A percentile compares a stretch with the other conserved stretches of the same genome.
phyloP scores from a whole-genome alignment of 768 basidiomycete species.

The Lentinus tigrinus region DNA sequence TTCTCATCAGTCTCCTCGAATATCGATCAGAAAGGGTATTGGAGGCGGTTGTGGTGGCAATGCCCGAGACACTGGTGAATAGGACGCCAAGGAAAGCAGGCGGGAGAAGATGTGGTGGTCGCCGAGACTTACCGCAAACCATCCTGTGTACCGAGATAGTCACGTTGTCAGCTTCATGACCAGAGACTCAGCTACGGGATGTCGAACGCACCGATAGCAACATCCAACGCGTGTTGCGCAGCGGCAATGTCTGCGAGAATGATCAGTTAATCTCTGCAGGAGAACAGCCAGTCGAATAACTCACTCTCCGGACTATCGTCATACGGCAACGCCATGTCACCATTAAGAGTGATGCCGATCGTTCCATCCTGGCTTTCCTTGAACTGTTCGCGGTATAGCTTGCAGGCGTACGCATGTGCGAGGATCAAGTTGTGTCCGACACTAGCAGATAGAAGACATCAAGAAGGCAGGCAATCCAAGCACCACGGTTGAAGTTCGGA shows the following conservation, averaged over 20 bases:
- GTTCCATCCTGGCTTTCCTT: conserved; percentile 59
- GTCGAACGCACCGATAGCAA: conserved; percentile 58
- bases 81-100: neutral
- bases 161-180: neutral
- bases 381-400: conserved; percentile 67
- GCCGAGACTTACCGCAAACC: conserved; percentile 46
- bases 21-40: neutral
- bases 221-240: conserved; percentile 70
- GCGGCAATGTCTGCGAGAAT: conserved; percentile 54
- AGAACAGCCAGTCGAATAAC: conserved; percentile 22
- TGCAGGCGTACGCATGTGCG: conserved; percentile 66
- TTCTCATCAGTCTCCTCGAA: too few species aligned
- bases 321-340: conserved; percentile 74
- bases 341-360: conserved; percentile 80
- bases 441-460: conserved; percentile 31
- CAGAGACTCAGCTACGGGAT: neutral
- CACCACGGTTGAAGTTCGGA: neutral
- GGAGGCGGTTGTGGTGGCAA: neutral
- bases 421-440: conserved; percentile 68
- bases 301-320: conserved; percentile 67
- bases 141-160: conserved; percentile 36
- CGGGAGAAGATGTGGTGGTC: neutral
- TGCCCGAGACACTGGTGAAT: too few species aligned
- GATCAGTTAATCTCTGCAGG: neutral
- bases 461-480: neutral